Evolutionary conservation across 2,329 filamentous ascomycete genomes (phyloP).

Genomic region (Volutella citrinella): DNA sequence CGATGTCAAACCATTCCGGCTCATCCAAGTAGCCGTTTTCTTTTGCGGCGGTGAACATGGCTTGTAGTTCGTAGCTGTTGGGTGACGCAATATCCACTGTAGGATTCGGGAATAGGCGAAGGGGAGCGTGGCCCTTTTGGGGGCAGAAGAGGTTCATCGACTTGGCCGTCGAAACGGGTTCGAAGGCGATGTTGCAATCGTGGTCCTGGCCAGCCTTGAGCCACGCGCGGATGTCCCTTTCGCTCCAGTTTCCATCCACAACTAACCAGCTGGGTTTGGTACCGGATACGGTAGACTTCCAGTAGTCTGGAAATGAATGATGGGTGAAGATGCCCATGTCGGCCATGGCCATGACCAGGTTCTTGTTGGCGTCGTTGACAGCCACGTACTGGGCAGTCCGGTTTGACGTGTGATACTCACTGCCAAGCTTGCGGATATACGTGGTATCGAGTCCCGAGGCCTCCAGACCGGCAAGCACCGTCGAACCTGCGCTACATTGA

Average conservation of each 20-base stretch:
- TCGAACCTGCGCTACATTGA: conserved; percentile 68
- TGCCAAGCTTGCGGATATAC: conserved; percentile 58
- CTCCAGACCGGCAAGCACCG: conserved; percentile 65
- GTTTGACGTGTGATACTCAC: conserved; percentile 46
- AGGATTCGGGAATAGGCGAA: conserved; percentile 56
- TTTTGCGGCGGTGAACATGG: conserved; percentile 73
- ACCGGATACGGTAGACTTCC: conserved; percentile 56
- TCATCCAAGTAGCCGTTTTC: conserved; percentile 65
- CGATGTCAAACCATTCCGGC: conserved; percentile 71
- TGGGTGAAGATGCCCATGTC: conserved; percentile 84
- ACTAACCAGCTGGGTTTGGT: conserved; percentile 72
- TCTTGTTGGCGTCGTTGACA: conserved; percentile 79
- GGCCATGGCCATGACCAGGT: conserved; percentile 88
- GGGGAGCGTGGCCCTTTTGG: conserved; percentile 34
- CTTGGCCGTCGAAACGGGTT: conserved; percentile 86
- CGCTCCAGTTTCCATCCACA: conserved; percentile 83
- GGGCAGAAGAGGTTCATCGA: conserved; percentile 63
- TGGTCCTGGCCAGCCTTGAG: conserved; percentile 57
- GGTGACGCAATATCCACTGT: conserved; percentile 76
- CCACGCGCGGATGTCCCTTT: conserved; percentile 64
- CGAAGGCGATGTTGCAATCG: conserved; percentile 67
- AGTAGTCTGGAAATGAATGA: conserved; percentile 51
- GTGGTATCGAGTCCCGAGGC: conserved; percentile 61
- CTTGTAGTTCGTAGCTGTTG: conserved; percentile 75
- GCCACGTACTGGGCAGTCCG: conserved; percentile 90